Evolutionary conservation across 805 yeast genomes (phyloP).

Genomic region (Teunomyces tritomae): DNA sequence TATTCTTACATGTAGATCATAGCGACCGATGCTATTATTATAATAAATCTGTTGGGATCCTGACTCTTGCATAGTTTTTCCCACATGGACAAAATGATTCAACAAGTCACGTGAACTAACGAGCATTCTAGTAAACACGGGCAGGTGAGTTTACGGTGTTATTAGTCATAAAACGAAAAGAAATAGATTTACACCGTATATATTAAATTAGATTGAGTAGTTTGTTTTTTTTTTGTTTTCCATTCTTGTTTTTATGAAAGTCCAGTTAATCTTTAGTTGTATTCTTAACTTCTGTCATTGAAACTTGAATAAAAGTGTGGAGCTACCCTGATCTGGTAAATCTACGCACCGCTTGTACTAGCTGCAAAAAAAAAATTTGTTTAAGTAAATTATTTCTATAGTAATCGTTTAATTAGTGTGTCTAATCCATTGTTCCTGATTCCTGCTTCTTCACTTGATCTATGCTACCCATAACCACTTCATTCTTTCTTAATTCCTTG

Average conservation of each 20-base stretch:
- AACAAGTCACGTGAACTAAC: not conserved
- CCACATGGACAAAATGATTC: not conserved
- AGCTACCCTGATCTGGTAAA: not conserved
- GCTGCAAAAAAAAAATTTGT: not conserved
- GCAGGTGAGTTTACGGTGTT: too few species aligned
- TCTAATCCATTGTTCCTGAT: not conserved
- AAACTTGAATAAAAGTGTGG: not conserved
- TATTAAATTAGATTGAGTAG: too few species aligned
- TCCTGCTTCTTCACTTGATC: conserved; percentile 26
- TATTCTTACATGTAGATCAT: conserved; percentile 10
- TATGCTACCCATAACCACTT: conserved; percentile 62
- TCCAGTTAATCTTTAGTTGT: not conserved
- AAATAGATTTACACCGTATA: too few species aligned
- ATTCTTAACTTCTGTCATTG: not conserved
- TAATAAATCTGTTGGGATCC: not conserved
- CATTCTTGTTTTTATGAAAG: not conserved
- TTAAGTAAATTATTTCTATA: not conserved
- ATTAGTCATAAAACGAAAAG: too few species aligned
- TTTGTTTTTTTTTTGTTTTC: too few species aligned
- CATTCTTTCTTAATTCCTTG: conserved; percentile 62
- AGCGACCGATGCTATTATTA: not conserved
- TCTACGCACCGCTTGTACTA: not conserved
- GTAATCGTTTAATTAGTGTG: not conserved
- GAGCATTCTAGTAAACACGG: not conserved
- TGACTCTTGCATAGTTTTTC: not conserved